Evolutionary conservation across 305 asterid genomes (phyloP).

Genomic region (Fraxinus sp.): DNA sequence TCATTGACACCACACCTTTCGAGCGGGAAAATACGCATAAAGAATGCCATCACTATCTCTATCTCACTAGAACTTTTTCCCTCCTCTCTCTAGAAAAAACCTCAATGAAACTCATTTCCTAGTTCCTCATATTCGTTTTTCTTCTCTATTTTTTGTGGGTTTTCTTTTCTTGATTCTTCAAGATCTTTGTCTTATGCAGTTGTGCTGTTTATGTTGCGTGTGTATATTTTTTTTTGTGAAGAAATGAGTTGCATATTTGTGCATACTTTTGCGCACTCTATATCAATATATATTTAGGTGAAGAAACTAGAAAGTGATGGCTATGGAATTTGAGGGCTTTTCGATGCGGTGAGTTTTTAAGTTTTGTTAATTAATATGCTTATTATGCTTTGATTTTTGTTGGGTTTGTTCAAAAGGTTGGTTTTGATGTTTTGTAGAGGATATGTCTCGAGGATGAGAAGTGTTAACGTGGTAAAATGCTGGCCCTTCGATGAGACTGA

Average conservation of each 20-base stretch:
- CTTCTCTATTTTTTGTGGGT: constrained; percentile 1
- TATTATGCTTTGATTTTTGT: neutral
- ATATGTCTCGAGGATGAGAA: constrained; percentile 64
- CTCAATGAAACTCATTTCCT: constrained; percentile 16
- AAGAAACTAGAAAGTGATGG: constrained; percentile 23
- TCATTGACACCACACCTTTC: constrained; percentile 28
- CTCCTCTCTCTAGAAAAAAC: constrained; percentile 14
- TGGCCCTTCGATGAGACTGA: constrained; percentile 63
- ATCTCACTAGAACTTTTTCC: neutral
- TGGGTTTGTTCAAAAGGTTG: neutral
- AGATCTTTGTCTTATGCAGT: neutral
- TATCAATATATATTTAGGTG: constrained; percentile 24
- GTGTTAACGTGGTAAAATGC: constrained; percentile 58
- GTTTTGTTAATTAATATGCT: constrained; percentile 15
- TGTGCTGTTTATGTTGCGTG: neutral
- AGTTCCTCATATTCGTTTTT: neutral
- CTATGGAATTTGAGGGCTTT: constrained; percentile 45
- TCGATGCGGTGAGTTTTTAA: constrained; percentile 57
- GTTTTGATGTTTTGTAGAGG: constrained; percentile 35
- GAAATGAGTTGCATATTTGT: neutral
- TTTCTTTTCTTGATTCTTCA: neutral
- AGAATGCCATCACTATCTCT: constrained; percentile 14
- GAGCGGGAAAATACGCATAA: constrained; percentile 50
- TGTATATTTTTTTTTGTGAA: neutral
- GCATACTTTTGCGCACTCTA: neutral